Evolutionary conservation across 176 grass and related monocot genomes (phyloP), one percentile per base, ranked within the genome.

Genomic region (Thalia dealbata): DNA sequence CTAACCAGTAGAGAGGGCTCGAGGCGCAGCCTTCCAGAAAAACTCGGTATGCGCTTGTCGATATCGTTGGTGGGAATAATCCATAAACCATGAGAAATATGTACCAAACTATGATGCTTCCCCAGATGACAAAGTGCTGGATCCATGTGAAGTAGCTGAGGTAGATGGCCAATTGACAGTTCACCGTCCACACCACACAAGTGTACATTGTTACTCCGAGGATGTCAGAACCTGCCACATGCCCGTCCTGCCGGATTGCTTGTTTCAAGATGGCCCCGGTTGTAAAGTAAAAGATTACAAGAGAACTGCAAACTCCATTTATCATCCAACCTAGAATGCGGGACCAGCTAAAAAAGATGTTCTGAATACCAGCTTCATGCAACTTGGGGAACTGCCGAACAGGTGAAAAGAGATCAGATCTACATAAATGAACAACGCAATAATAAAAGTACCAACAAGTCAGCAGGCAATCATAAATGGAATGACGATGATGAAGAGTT

Each of bases 91-190:
- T 41, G 4, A 96, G 87, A 80, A 96, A 96, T 4, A 92, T 13
- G 54, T 96, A 91, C 93, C 93, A 96, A 13, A 96, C 75, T 4
- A 66, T 68, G 29, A 92, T 71, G 71, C 93, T 73, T 6, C 66
- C 83, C 89, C 93, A 92, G 70, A 96, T 96, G 84, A 91, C 81
- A 10, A 78, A 42, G 78, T 92, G 89, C 29, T 96, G 93, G 7
- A 96, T 80, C 70, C 86, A 81, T 19, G 93, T 96, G 73, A 96
- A 90, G 83, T 90, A 88, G 80, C 81, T 90, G 51, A 88, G 54
- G 0, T 86, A 92, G 70, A 96, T 75, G 0, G 56, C 56, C 82
- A 96, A 87, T 69, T 96, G 93, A 4, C 43, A 62, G 68, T 92
- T 96, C 5, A 92, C 93, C 0, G 78, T 82, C 89, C 93, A 96